Conservation (phyloP, 148 eudicot genomes). For the Silene conica region DNA sequence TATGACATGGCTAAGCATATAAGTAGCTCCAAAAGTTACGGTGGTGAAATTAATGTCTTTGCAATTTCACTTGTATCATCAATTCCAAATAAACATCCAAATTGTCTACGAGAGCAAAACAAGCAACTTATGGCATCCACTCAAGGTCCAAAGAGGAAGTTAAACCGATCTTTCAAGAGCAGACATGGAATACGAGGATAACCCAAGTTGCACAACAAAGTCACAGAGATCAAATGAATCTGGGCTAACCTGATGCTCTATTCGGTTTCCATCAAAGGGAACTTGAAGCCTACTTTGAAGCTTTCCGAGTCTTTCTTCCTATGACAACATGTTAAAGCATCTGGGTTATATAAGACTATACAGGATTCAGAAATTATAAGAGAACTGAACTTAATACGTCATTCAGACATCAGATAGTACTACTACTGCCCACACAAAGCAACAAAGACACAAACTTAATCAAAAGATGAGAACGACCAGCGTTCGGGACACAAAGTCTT, state of each 20-base stretch:
- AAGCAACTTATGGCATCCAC: slow-evolving; percentile 1
- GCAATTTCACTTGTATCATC: neutral
- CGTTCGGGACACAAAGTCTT: neutral
- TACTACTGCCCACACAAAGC: neutral
- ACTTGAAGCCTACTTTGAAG: slow-evolving; percentile 76
- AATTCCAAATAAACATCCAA: neutral
- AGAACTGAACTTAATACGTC: neutral
- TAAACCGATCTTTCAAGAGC: neutral
- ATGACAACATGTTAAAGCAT: slow-evolving; percentile 14
- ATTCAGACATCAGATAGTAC: neutral
- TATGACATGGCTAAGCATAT: neutral
- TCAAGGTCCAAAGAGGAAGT: neutral
- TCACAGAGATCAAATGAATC: neutral
- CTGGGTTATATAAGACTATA: neutral
- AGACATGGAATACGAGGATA: neutral
- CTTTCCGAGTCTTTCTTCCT: slow-evolving; percentile 76
- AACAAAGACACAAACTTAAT: neutral
- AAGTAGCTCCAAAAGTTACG: neutral
- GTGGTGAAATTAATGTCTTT: neutral
- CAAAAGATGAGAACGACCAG: neutral
- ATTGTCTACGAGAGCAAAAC: neutral
- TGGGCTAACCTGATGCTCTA: slow-evolving; percentile 74
- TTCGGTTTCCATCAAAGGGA: slow-evolving; percentile 76
- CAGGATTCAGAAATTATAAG: neutral
- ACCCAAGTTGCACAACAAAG: slow-evolving; percentile 1